Percentiles rank a stretch among this genome's conserved stretches.
These are phyloP conservation scores for Cymbopogon citratus DNA, from an alignment of 176 grass and related monocot species.

Conservation along the genomic window DNA sequence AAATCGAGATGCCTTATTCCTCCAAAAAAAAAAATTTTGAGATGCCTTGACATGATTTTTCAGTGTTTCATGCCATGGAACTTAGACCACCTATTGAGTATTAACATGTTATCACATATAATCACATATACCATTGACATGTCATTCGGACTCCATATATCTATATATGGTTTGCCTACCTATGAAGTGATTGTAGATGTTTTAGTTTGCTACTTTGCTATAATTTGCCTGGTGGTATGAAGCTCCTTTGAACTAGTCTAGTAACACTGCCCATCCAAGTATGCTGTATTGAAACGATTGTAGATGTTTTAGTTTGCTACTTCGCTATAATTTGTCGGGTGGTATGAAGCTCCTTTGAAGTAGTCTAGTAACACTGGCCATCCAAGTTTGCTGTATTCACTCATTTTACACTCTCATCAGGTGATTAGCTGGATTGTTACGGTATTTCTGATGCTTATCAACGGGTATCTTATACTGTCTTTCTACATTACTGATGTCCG, in stretches of 20 bases:
- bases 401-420: constrained; percentile 34
- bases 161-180: neutral
- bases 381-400: neutral
- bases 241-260: neutral
- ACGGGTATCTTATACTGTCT: constrained; percentile 79
- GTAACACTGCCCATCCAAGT: neutral
- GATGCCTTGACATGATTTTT: neutral
- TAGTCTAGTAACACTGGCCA: neutral
- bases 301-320: neutral
- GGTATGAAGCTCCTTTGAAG: neutral
- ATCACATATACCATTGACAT: no score
- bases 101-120: neutral
- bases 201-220: neutral
- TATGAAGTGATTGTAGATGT: neutral
- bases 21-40: no score
- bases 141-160: no score
- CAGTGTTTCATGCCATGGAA: neutral
- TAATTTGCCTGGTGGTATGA: neutral
- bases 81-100: neutral
- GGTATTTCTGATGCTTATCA: constrained; percentile 82
- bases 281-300: neutral
- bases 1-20: neutral
- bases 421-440: constrained; percentile 85
- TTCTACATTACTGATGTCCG: constrained; percentile 69
- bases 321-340: neutral